Evolutionary conservation across 345 rosid genomes (phyloP).

Genomic region (Turritis glabra): DNA sequence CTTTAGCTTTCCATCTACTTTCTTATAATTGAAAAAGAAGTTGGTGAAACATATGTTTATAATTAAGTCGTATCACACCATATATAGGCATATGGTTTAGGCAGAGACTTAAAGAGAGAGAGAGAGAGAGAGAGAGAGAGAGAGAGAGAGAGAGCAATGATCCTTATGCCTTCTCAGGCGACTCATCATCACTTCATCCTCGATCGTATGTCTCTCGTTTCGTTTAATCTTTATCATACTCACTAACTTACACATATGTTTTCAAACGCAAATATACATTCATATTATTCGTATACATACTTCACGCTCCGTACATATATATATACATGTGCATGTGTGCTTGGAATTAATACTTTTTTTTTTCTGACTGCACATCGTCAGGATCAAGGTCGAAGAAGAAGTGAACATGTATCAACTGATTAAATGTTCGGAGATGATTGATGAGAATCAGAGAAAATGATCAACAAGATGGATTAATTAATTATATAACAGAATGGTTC

Average conservation of each 20-base stretch:
- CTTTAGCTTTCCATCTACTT: slow-evolving; percentile 36
- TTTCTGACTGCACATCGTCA: slow-evolving; percentile 8
- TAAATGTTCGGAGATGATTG: not conserved
- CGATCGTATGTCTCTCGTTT: slow-evolving; percentile 24
- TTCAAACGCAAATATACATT: not conserved
- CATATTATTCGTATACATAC: not conserved
- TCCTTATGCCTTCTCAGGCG: slow-evolving; percentile 11
- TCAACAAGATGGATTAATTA: not conserved
- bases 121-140: not conserved
- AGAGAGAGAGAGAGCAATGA: not conserved
- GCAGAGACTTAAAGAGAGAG: not conserved
- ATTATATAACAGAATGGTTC: not conserved
- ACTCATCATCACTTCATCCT: slow-evolving; percentile 16
- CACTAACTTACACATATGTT: not conserved
- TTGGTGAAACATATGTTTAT: slow-evolving; percentile 18
- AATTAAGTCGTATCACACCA: not conserved
- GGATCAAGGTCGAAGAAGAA: slow-evolving; percentile 20
- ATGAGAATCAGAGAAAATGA: slow-evolving; percentile 1
- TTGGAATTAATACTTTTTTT: not conserved
- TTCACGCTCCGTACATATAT: not conserved
- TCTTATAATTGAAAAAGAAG: slow-evolving; percentile 1
- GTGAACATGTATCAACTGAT: not conserved
- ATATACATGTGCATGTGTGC: not conserved
- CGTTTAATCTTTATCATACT: not conserved
- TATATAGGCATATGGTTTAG: not conserved